Evolutionary conservation across 352 stramenopile genomes (phyloP).

Genomic region (Globisporangium takayamanum): DNA sequence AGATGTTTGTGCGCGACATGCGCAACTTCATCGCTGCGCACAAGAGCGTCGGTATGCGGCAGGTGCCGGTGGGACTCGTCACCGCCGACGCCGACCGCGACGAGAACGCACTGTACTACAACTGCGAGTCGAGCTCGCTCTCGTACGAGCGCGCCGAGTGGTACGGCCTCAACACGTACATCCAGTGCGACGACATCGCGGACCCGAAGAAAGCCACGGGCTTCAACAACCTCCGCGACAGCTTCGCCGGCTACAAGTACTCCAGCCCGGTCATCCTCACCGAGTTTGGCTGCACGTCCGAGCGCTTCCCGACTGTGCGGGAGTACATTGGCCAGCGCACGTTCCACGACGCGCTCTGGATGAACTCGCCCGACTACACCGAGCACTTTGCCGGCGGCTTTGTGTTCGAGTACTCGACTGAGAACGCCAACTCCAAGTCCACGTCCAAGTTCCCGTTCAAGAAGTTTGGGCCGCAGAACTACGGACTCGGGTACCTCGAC

Average conservation of each 20-base stretch:
- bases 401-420: slow-evolving; percentile 76
- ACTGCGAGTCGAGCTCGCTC: slow-evolving; percentile 66
- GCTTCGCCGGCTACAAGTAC: too few species aligned
- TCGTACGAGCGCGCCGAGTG: slow-evolving; percentile 70
- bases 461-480: slow-evolving; percentile 40
- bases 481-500: slow-evolving; percentile 68
- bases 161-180: slow-evolving; percentile 83
- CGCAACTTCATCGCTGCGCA: slow-evolving; percentile 60
- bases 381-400: slow-evolving; percentile 63
- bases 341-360: slow-evolving; percentile 60
- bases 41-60: slow-evolving; percentile 5
- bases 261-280: too few species aligned
- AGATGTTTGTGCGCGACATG: slow-evolving; percentile 88
- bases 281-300: slow-evolving; percentile 20
- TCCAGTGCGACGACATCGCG: too few species aligned
- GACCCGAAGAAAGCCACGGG: too few species aligned
- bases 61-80: too few species aligned
- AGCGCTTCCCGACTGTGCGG: slow-evolving; percentile 27
- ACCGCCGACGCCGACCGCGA: too few species aligned
- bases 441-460: slow-evolving; percentile 54
- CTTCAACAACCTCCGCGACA: too few species aligned
- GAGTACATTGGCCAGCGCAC: slow-evolving; percentile 71
- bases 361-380: slow-evolving; percentile 41
- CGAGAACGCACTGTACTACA: slow-evolving; percentile 59
- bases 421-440: slow-evolving; percentile 62